A percentile compares a stretch with the other conserved stretches of the same genome.
These are phyloP conservation scores for Castanea crenata DNA, from an alignment of 306 rosid genomes.

Conservation along the genomic window DNA sequence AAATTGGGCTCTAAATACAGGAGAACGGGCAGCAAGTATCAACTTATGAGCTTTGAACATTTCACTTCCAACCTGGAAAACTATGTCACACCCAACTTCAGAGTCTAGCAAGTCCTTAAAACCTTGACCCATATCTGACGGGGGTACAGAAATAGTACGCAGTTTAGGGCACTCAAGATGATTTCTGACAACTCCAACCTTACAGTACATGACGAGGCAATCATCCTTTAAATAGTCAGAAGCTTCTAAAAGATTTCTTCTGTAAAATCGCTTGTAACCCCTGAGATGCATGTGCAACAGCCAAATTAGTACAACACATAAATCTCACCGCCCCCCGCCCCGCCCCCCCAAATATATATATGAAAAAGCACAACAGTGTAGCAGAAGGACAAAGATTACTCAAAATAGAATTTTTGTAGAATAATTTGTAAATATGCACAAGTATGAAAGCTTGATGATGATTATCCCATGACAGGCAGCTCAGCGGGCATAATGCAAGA, in stretches of 20 bases:
- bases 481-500: not conserved
- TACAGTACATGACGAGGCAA: constrained; percentile 83
- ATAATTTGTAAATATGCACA: not conserved
- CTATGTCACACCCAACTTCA: constrained; percentile 70
- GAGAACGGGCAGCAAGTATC: constrained; percentile 84
- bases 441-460: not conserved
- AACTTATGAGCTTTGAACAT: constrained; percentile 77
- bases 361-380: not conserved
- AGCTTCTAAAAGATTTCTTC: constrained; percentile 58
- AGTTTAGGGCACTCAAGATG: constrained; percentile 67
- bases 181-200: constrained; percentile 91
- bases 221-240: constrained; percentile 87
- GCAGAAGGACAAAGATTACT: not conserved
- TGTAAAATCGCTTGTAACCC: constrained; percentile 92
- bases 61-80: constrained; percentile 73
- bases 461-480: not conserved
- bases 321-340: not conserved
- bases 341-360: not conserved
- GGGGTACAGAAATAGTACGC: constrained; percentile 47
- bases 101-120: constrained; percentile 71
- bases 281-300: constrained; percentile 33
- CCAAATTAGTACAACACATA: not conserved
- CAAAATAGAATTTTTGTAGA: not conserved
- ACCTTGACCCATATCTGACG: constrained; percentile 64
- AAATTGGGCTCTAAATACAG: constrained; percentile 79